phyloP scores from a whole-genome alignment of 371 early-diverging fungal genomes.

The Mortierella sp. region DNA sequence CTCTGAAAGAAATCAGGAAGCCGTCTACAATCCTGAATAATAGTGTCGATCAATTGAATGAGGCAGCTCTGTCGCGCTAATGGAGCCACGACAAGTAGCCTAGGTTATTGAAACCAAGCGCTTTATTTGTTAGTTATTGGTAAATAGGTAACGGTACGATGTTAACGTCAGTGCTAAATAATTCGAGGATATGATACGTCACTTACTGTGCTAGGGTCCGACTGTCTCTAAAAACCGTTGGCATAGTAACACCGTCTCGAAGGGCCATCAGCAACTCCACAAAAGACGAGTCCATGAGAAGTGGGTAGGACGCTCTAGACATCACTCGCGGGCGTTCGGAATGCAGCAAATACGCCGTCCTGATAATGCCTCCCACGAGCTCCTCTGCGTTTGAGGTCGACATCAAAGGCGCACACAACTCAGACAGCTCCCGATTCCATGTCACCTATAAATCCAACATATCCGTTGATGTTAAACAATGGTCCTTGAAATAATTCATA shows the following conservation, averaged over 20 bases:
- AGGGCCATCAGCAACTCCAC: slow-evolving; percentile 7
- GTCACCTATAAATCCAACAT: slow-evolving; percentile 5
- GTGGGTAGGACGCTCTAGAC: no score
- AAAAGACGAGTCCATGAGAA: slow-evolving; percentile 15
- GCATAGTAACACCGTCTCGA: no score
- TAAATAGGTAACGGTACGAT: not conserved
- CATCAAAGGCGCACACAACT: slow-evolving; percentile 26
- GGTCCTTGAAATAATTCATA: not conserved
- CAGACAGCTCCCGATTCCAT: slow-evolving; percentile 40
- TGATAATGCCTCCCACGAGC: slow-evolving; percentile 12
- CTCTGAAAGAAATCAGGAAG: slow-evolving; percentile 7
- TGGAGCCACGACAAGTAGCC: slow-evolving; percentile 14
- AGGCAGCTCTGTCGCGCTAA: slow-evolving; percentile 15
- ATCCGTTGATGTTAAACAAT: not conserved
- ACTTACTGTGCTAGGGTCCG: not conserved
- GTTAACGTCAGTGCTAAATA: slow-evolving; percentile 1
- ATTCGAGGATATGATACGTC: not conserved
- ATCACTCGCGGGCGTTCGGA: not conserved
- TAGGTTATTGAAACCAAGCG: not conserved
- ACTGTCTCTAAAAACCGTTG: not conserved
- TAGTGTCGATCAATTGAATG: slow-evolving; percentile 12
- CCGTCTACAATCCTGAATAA: slow-evolving; percentile 1
- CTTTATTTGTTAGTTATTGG: not conserved
- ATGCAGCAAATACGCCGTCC: slow-evolving; percentile 3
- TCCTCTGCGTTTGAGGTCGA: not conserved